Evolutionary conservation across 495 filamentous ascomycete species (phyloP).

Genomic region (Ascodesmis nigricans): DNA sequence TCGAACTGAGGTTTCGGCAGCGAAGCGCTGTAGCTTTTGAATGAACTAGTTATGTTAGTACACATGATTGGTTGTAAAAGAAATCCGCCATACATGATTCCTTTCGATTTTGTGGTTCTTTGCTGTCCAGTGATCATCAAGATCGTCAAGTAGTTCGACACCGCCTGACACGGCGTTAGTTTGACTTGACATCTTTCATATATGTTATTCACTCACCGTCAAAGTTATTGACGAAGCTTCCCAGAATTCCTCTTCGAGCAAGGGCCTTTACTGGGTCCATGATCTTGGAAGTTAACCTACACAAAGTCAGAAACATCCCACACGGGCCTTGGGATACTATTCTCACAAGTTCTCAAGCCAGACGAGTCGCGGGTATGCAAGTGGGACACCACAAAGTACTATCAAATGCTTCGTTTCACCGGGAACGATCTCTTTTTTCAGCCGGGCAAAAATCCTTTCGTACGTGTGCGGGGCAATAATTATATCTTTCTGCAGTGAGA

Average conservation of each 20-base stretch:
- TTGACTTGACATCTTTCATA: not conserved
- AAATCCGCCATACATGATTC: conserved; percentile 30
- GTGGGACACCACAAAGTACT: conserved; percentile 62
- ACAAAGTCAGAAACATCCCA: conserved; percentile 7
- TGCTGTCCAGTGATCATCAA: conserved; percentile 93
- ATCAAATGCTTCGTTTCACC: conserved; percentile 77
- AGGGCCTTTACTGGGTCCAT: conserved; percentile 79
- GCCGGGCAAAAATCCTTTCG: conserved; percentile 63
- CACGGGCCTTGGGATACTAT: not conserved
- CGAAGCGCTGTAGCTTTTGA: conserved; percentile 72
- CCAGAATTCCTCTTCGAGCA: conserved; percentile 59
- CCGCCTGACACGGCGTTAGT: conserved; percentile 27
- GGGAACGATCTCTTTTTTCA: conserved; percentile 53
- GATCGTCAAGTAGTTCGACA: conserved; percentile 78
- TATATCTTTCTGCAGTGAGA: conserved; percentile 35
- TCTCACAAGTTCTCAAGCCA: conserved; percentile 46
- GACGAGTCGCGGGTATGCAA: conserved; percentile 82
- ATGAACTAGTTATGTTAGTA: conserved; percentile 32
- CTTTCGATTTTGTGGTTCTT: conserved; percentile 80
- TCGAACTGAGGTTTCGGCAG: conserved; percentile 75
- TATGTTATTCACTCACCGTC: conserved; percentile 32
- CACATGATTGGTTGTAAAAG: not conserved
- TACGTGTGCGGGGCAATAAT: conserved; percentile 65
- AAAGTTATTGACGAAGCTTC: conserved; percentile 64
- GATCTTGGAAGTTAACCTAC: conserved; percentile 55